Conservation (phyloP, 768 basidiomycete species). For the Filobasidium wieringae region DNA sequence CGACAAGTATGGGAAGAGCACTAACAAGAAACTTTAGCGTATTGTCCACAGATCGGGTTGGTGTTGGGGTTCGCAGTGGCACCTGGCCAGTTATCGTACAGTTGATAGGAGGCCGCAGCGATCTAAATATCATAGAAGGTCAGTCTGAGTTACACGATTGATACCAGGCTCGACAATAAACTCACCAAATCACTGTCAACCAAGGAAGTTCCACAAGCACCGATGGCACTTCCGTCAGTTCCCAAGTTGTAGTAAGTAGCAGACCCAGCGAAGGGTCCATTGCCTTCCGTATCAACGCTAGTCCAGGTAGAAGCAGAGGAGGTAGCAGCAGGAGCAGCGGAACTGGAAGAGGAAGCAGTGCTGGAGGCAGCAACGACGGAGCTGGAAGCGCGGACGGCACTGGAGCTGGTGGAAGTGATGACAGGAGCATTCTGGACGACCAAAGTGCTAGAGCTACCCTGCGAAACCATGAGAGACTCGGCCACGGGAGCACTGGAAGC, state of each 20-base stretch:
- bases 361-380: conserved; percentile 3
- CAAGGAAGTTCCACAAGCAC: conserved; percentile 7
- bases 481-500: not conserved
- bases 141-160: not conserved
- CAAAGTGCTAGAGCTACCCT: not conserved
- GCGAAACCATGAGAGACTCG: not conserved
- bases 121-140: not conserved
- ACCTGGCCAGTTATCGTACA: conserved; percentile 53
- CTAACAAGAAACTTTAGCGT: conserved; percentile 41
- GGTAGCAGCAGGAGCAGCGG: conserved; percentile 10
- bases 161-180: not conserved
- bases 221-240: not conserved
- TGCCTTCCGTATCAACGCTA: conserved; percentile 36
- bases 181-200: conserved; percentile 8
- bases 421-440: not conserved
- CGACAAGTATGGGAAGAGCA: too few species aligned
- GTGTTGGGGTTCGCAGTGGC: conserved; percentile 52
- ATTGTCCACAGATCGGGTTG: conserved; percentile 59
- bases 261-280: conserved; percentile 48
- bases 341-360: conserved; percentile 7
- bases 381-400: conserved; percentile 15
- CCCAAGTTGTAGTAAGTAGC: conserved; percentile 31
- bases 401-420: conserved; percentile 16
- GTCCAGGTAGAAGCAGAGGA: conserved; percentile 9
- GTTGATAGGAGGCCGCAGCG: conserved; percentile 48